Conservation (phyloP, 148 eudicot genomes). For the Heliamphora exappendiculata region DNA sequence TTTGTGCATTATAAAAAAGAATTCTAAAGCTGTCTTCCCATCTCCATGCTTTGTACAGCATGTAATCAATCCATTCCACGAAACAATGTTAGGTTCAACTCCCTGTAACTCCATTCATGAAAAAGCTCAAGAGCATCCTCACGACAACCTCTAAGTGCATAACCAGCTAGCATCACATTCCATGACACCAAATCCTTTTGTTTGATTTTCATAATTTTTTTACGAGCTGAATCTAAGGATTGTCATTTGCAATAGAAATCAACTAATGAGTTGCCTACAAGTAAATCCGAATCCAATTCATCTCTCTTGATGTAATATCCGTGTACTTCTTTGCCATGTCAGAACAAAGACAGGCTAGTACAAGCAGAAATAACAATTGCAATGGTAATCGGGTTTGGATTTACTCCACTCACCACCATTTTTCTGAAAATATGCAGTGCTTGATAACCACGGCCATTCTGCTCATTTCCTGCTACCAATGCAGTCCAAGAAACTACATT, state of each 20-base stretch:
- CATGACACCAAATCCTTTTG: constrained; percentile 20
- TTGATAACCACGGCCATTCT: constrained; percentile 7
- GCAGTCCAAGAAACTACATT: constrained; percentile 21
- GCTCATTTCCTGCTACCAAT: constrained; percentile 7
- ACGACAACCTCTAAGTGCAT: constrained; percentile 14
- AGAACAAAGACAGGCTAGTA: constrained; percentile 9
- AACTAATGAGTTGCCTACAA: constrained; percentile 12
- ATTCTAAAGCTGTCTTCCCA: constrained; percentile 17
- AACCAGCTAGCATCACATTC: constrained; percentile 16
- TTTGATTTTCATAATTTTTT: constrained; percentile 5
- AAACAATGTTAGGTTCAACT: constrained; percentile 10
- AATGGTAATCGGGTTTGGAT: constrained; percentile 12
- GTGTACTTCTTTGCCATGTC: constrained; percentile 15
- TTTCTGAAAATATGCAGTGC: constrained; percentile 13
- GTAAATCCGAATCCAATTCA: constrained; percentile 13
- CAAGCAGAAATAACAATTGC: constrained; percentile 18
- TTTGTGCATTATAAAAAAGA: constrained; percentile 7
- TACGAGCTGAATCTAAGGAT: not conserved
- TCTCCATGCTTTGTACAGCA: constrained; percentile 14
- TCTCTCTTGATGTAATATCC: constrained; percentile 17
- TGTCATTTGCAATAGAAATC: constrained; percentile 11
- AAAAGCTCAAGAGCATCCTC: constrained; percentile 10
- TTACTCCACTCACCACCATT: constrained; percentile 14
- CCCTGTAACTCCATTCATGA: constrained; percentile 16
- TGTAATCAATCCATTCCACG: constrained; percentile 20